Evolutionary conservation across 2,329 filamentous ascomycete genomes (phyloP).

Genomic region (Aspergillus floridensis): DNA sequence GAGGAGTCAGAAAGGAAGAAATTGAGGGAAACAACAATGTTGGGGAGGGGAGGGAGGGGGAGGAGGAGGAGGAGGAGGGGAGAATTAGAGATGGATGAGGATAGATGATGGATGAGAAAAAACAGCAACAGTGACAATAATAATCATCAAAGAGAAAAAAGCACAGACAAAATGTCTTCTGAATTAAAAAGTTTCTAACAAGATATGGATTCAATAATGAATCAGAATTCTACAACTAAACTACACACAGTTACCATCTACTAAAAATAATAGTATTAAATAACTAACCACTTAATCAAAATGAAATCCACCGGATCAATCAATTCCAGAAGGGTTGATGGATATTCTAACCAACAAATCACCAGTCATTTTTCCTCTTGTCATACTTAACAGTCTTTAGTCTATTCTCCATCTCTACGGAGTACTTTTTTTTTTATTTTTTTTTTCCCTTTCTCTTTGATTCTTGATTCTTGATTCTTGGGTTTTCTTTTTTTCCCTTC

Average conservation of each 20-base stretch:
- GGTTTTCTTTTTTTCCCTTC: background rate
- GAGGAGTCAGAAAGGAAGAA: conserved; percentile 6
- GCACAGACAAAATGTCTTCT: background rate
- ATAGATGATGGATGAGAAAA: too few species aligned
- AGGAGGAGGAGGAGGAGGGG: background rate
- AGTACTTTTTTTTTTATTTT: background rate
- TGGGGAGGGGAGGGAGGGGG: background rate
- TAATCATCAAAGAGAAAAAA: background rate
- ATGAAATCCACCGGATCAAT: background rate
- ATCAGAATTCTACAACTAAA: background rate
- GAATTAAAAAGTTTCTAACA: too few species aligned
- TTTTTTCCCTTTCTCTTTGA: conserved; percentile 3
- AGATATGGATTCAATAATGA: too few species aligned
- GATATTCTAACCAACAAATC: background rate
- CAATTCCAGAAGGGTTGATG: background rate
- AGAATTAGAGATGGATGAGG: background rate
- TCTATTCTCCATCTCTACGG: too few species aligned
- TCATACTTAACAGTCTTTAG: background rate
- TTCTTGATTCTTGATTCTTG: background rate
- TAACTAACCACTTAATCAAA: background rate
- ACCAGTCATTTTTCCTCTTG: conserved; percentile 1
- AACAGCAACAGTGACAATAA: too few species aligned
- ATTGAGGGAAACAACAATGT: background rate
- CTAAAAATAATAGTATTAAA: background rate
- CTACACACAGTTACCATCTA: background rate